These are phyloP conservation scores for Cyclotella cryptica DNA, from an alignment of 108 stramenopile species.

Conservation along the genomic window DNA sequence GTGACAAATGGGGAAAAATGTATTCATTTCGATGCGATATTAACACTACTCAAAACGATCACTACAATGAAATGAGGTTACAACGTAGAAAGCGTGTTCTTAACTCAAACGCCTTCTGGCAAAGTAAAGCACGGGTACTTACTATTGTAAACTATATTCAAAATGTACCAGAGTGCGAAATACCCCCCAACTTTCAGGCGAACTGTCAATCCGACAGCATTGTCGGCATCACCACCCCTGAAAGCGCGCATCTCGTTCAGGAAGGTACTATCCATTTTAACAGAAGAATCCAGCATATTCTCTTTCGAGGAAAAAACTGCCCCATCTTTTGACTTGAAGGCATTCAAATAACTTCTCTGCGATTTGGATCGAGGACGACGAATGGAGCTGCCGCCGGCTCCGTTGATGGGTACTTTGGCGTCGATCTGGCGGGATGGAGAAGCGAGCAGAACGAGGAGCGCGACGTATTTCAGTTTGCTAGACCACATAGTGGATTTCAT, in stretches of 20 bases:
- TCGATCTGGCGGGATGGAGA: background rate
- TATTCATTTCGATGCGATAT: constrained; percentile 4
- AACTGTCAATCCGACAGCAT: constrained; percentile 1
- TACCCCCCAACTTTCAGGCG: constrained; percentile 77
- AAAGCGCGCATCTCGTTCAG: background rate
- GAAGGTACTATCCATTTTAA: background rate
- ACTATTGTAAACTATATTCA: constrained; percentile 97
- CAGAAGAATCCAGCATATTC: background rate
- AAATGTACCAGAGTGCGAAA: constrained; percentile 96
- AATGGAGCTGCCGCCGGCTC: background rate
- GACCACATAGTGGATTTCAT: background rate
- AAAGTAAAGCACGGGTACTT: constrained; percentile 41
- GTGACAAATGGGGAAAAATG: background rate
- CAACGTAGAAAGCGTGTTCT: too few relatives aligned
- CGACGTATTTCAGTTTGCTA: background rate
- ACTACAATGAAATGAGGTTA: background rate
- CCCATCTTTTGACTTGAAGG: background rate
- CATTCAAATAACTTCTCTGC: background rate
- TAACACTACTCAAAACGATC: constrained; percentile 3
- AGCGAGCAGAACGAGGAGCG: background rate
- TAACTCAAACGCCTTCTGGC: too few relatives aligned
- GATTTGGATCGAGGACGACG: constrained; percentile 4
- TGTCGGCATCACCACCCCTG: constrained; percentile 32
- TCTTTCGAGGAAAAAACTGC: background rate
- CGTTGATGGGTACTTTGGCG: background rate